Conservation (phyloP, 2,329 filamentous ascomycete species). For the Aspergillus fumigatiaffinis region DNA sequence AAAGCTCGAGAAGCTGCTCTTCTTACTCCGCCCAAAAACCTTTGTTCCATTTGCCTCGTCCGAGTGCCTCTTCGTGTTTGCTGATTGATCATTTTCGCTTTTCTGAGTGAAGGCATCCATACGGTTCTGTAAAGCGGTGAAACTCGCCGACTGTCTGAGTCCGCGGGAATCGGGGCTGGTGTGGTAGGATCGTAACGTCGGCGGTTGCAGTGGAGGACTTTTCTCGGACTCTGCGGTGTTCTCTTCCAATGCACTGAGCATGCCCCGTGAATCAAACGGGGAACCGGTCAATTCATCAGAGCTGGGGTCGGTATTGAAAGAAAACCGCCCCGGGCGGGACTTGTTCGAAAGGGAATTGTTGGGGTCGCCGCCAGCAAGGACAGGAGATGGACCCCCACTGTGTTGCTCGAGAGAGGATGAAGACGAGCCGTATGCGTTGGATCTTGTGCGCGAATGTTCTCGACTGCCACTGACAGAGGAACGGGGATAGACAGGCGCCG, state of each 20-base stretch:
- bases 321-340: constrained; percentile 33
- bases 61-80: constrained; percentile 68
- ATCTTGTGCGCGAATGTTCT: constrained; percentile 44
- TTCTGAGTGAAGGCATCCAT: constrained; percentile 49
- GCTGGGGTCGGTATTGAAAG: constrained; percentile 31
- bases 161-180: constrained; percentile 56
- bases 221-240: constrained; percentile 31
- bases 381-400: constrained; percentile 39
- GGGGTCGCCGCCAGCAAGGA: constrained; percentile 30
- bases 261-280: constrained; percentile 43
- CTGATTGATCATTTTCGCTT: constrained; percentile 45
- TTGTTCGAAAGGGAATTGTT: constrained; percentile 24
- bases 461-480: constrained; percentile 36
- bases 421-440: constrained; percentile 45
- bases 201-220: constrained; percentile 37
- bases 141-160: constrained; percentile 64
- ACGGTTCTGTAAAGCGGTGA: constrained; percentile 50
- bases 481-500: constrained; percentile 43
- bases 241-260: constrained; percentile 43
- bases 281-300: constrained; percentile 45
- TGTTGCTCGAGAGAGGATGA: constrained; percentile 46
- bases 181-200: constrained; percentile 45
- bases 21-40: constrained; percentile 62
- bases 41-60: constrained; percentile 69
- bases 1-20: constrained; percentile 82